Percentiles rank a stretch among this genome's conserved stretches.
phyloP scores from a whole-genome alignment of 1,139 yeast genomes.

The Diutina rugosa region DNA sequence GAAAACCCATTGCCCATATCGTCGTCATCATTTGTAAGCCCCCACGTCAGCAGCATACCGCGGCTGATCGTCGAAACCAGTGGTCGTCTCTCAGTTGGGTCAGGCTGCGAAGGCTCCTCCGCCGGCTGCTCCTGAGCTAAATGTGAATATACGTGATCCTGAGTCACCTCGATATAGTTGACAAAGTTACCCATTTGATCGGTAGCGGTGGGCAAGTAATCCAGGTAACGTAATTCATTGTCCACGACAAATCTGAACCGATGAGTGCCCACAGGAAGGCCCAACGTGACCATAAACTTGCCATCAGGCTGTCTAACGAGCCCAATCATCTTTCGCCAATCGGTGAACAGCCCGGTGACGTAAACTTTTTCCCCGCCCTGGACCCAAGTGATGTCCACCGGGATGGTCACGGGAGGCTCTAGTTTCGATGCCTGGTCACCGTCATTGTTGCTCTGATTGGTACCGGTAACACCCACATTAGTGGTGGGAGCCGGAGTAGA shows the following conservation, averaged over 20 bases:
- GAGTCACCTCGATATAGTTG: constrained; percentile 35
- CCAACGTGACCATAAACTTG: constrained; percentile 26
- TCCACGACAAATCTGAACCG: constrained; percentile 35
- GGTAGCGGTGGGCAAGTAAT: constrained; percentile 35
- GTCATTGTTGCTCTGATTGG: background rate
- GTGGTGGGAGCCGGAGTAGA: background rate
- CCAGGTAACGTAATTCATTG: constrained; percentile 34
- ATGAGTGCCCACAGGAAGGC: constrained; percentile 36
- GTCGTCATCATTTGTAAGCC: constrained; percentile 52
- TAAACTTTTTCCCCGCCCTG: constrained; percentile 86
- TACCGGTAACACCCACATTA: background rate
- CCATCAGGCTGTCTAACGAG: constrained; percentile 35
- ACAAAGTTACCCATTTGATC: constrained; percentile 41
- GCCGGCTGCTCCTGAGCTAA: constrained; percentile 8
- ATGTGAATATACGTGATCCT: constrained; percentile 23
- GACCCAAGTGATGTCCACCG: constrained; percentile 81
- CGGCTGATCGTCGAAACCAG: background rate
- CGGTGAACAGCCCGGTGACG: constrained; percentile 37
- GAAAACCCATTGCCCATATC: constrained; percentile 77
- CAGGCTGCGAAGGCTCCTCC: constrained; percentile 9
- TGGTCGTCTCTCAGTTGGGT: constrained; percentile 3
- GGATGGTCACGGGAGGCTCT: constrained; percentile 19
- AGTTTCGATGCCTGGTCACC: constrained; percentile 14
- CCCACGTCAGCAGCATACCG: constrained; percentile 24
- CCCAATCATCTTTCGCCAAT: constrained; percentile 40